Percentiles rank a stretch among this genome's conserved stretches.
phyloP scores from a whole-genome alignment of 768 basidiomycete species.

The Asterophora lycoperdoides region DNA sequence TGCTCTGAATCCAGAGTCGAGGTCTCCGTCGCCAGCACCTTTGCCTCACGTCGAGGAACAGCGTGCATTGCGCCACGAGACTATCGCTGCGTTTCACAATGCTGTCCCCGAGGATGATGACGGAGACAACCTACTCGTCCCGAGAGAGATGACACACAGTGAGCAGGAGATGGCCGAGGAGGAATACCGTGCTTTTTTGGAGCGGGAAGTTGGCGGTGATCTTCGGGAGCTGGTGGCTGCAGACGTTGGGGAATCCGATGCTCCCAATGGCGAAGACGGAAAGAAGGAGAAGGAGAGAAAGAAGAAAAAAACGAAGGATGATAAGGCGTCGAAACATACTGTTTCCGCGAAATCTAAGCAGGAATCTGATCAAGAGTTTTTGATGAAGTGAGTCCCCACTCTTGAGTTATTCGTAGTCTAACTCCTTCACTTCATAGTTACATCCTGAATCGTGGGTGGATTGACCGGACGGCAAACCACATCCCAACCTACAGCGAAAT shows the following conservation, averaged over 20 bases:
- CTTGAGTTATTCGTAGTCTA: not conserved
- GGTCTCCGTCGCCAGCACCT: conserved; percentile 55
- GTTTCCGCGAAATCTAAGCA: conserved; percentile 40
- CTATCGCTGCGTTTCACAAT: conserved; percentile 76
- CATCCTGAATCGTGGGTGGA: conserved; percentile 96
- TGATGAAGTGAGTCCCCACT: conserved; percentile 68
- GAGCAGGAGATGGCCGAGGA: conserved; percentile 77
- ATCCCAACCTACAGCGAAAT: conserved; percentile 87
- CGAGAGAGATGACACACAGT: conserved; percentile 72
- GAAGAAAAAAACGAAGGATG: conserved; percentile 31
- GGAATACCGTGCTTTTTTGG: conserved; percentile 78
- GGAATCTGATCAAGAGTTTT: conserved; percentile 79
- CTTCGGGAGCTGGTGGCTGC: conserved; percentile 64
- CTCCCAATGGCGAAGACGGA: conserved; percentile 22
- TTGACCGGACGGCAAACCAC: conserved; percentile 69
- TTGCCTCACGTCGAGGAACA: conserved; percentile 73
- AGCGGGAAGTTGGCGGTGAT: conserved; percentile 78
- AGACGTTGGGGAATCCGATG: conserved; percentile 25
- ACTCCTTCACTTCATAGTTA: conserved; percentile 52
- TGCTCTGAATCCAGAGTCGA: conserved; percentile 48
- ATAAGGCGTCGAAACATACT: conserved; percentile 25
- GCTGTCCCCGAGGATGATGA: conserved; percentile 32
- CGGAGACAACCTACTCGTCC: conserved; percentile 57
- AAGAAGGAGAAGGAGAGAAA: conserved; percentile 46
- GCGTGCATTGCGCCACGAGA: conserved; percentile 67